Evolutionary conservation across 345 rosid species (phyloP), one percentile per base, ranked within the genome.

Genomic region (Eucalyptus pumila): DNA sequence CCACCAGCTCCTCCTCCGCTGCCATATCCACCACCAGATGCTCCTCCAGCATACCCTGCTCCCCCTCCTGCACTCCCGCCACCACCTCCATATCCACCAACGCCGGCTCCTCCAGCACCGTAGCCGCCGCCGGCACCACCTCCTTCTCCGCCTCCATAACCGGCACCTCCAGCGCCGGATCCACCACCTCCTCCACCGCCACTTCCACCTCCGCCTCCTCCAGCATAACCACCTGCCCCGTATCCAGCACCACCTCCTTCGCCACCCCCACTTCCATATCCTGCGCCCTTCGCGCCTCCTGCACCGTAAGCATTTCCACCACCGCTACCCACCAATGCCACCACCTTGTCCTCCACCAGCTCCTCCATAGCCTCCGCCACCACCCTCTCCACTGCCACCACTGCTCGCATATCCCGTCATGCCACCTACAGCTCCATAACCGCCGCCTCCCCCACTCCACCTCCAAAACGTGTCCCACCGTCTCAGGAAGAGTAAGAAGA

Each of bases 401-500:
- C 93, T 93, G 14, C 87, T 69, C 7, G 90, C 93, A 87, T 80
- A 60, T 3, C 92, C 94, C 21, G 89, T 12, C 65, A 87, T 56
- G 69, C 91, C 94, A 7, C 91, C 90, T 7, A 88, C 92, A n/a
- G 85, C 88, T 2, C 87, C 92, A 32, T 30, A 19, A 1, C 90
- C 91, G 2, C 89, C 87, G 7, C 87, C 89, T 17, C 62, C 88
- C 89, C 88, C 14, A 81, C 76, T 7, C 92, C 95, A 47, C 88
- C 90, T 26, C 87, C 91, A 15, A 92, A 52, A 72, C 27, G 54
- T 88, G 90, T 69, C 90, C 87, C 40, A 88, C 89, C 14, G 85
- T 60, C 90, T 88, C 92, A 42, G 89, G 93, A 85, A 86, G 40
- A 47, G 89, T 89, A 51, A 93, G 90, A 54, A 94, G 94, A 51